These are phyloP conservation scores for Tetrapisispora taiwanensis DNA, from an alignment of 805 yeast genomes.

Conservation along the genomic window DNA sequence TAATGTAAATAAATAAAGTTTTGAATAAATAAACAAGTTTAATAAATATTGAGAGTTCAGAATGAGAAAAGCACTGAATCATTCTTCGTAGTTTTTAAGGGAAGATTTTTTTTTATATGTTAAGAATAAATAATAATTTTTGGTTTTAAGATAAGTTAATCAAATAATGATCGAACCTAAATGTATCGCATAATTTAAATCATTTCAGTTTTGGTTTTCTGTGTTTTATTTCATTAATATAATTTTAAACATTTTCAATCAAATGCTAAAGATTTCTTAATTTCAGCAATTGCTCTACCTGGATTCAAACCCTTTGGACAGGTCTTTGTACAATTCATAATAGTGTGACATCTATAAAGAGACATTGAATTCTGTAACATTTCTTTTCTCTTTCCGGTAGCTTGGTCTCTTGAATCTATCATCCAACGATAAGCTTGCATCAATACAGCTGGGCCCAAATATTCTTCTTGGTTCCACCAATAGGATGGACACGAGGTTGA, in stretches of 20 bases:
- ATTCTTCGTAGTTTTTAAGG: too few species aligned
- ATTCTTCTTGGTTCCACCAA: constrained; percentile 99
- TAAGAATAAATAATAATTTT: not conserved
- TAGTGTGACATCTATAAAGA: constrained; percentile 96
- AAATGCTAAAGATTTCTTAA: constrained; percentile 85
- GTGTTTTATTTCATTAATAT: too few species aligned
- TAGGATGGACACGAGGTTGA: constrained; percentile 98
- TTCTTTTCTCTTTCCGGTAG: constrained; percentile 64
- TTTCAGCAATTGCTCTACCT: constrained; percentile 93
- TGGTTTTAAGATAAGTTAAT: too few species aligned
- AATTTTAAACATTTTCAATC: constrained; percentile 25
- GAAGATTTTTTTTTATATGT: too few species aligned
- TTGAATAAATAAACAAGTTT: not conserved
- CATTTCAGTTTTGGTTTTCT: not conserved
- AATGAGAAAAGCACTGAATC: too few species aligned
- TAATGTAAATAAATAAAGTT: constrained; percentile 7
- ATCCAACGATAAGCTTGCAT: constrained; percentile 99
- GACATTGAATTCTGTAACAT: constrained; percentile 96
- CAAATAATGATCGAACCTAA: too few species aligned
- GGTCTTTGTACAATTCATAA: constrained; percentile 96
- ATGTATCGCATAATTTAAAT: too few species aligned
- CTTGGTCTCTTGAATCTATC: constrained; percentile 93
- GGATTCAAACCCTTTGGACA: constrained; percentile 99
- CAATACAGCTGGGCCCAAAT: constrained; percentile 95
- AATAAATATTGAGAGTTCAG: not conserved